phyloP scores from a whole-genome alignment of 2,329 filamentous ascomycete species.

The Purpureocillium takamizusanense region DNA sequence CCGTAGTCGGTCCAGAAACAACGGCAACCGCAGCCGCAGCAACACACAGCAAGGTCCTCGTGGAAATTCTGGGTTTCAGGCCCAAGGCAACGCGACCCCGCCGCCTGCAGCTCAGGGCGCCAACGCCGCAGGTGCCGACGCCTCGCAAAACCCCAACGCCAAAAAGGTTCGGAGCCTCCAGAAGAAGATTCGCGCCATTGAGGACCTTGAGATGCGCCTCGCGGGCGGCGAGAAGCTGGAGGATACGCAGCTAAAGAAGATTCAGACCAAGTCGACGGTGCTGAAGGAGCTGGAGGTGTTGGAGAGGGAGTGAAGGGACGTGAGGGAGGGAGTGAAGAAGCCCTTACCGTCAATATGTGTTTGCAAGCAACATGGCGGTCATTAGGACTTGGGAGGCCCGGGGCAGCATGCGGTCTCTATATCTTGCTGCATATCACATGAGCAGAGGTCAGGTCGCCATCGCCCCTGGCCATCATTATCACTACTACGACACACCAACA shows the following conservation, averaged over 20 bases:
- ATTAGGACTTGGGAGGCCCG: too few species aligned
- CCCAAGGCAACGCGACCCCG: conserved; percentile 13
- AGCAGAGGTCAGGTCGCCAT: not conserved
- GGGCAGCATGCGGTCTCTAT: too few species aligned
- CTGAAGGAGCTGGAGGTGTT: conserved; percentile 70
- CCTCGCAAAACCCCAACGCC: conserved; percentile 59
- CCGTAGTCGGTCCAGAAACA: conserved; percentile 44
- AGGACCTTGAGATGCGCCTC: conserved; percentile 94
- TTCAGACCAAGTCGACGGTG: conserved; percentile 76
- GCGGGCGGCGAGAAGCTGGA: conserved; percentile 94
- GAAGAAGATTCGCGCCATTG: conserved; percentile 97
- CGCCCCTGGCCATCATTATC: too few species aligned
- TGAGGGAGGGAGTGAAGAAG: too few species aligned
- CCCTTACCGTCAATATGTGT: too few species aligned
- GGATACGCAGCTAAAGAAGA: conserved; percentile 98
- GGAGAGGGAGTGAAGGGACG: conserved; percentile 14
- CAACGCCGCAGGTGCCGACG: conserved; percentile 28
- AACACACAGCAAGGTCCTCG: conserved; percentile 35
- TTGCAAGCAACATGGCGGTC: too few species aligned
- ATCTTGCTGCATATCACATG: not conserved
- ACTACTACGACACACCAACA: not conserved
- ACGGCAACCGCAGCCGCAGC: conserved; percentile 40
- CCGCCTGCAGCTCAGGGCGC: conserved; percentile 32
- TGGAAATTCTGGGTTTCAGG: conserved; percentile 10
- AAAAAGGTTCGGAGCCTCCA: conserved; percentile 91